phyloP scores from a whole-genome alignment of 352 stramenopile species.

The Chrysophaeum taylorii region DNA sequence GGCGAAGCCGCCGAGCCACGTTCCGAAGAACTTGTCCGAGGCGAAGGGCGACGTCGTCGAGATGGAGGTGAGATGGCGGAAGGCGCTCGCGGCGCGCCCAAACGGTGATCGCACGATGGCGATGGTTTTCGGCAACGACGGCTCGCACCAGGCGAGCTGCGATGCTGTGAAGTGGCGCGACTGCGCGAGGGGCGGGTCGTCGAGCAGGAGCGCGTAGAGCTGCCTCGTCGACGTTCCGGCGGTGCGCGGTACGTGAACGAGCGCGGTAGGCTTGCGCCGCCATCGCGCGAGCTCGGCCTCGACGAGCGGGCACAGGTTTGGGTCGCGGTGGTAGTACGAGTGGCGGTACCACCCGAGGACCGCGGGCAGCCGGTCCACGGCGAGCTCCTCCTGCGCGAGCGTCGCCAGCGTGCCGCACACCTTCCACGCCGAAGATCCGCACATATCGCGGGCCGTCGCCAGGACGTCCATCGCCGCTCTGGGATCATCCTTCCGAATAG shows the following conservation, averaged over 20 bases:
- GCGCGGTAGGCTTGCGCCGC: not conserved
- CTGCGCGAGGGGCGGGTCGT: not conserved
- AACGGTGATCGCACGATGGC: not conserved
- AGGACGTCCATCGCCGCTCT: too few relatives aligned
- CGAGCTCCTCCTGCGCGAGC: too few relatives aligned
- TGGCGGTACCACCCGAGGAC: too few relatives aligned
- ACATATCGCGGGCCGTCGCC: too few relatives aligned
- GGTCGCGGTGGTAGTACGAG: not conserved
- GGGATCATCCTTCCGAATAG: too few relatives aligned
- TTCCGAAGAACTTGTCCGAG: not conserved
- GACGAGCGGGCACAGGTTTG: not conserved
- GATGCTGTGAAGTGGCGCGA: not conserved
- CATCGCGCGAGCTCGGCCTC: not conserved
- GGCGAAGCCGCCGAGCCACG: not conserved
- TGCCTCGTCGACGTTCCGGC: not conserved
- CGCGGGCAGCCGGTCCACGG: too few relatives aligned
- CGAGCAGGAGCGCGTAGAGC: not conserved
- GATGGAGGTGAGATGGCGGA: not conserved
- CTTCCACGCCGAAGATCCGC: too few relatives aligned
- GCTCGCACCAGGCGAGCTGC: not conserved
- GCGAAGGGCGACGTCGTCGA: not conserved
- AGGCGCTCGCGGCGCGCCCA: not conserved
- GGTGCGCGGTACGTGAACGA: constrained; percentile 5
- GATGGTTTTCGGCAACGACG: not conserved
- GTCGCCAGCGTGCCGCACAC: too few relatives aligned